These are phyloP conservation scores for Penicillium sp. DNA, from an alignment of 2,329 filamentous ascomycete species.

Conservation along the genomic window DNA sequence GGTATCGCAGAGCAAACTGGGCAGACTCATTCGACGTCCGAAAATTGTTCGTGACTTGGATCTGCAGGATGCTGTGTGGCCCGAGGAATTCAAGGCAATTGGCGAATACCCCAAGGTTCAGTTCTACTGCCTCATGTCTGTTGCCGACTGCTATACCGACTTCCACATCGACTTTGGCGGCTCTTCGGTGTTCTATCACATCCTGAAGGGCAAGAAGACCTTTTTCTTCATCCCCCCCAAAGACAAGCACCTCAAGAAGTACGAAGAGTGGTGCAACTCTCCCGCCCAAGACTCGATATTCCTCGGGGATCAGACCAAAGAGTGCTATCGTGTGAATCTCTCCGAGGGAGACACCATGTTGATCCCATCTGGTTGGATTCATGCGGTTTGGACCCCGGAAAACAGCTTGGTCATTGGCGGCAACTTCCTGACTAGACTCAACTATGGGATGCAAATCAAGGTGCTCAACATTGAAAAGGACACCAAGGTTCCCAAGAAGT, in stretches of 20 bases:
- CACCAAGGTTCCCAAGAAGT: conserved; percentile 62
- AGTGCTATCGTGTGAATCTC: conserved; percentile 64
- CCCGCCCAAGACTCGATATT: conserved; percentile 64
- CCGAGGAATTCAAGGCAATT: conserved; percentile 50
- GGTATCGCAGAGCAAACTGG: conserved; percentile 61
- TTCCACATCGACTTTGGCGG: conserved; percentile 71
- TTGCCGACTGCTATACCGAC: conserved; percentile 67
- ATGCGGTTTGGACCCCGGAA: conserved; percentile 67
- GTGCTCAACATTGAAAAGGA: conserved; percentile 64
- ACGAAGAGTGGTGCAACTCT: conserved; percentile 67
- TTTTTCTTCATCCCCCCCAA: conserved; percentile 70
- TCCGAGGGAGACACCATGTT: conserved; percentile 66
- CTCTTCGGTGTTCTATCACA: conserved; percentile 68
- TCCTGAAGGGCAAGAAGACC: conserved; percentile 64
- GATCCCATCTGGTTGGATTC: conserved; percentile 68
- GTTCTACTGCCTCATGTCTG: conserved; percentile 68
- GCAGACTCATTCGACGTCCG: conserved; percentile 59
- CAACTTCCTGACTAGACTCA: conserved; percentile 63
- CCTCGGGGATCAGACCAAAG: conserved; percentile 60
- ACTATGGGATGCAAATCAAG: conserved; percentile 64
- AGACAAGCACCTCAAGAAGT: conserved; percentile 64
- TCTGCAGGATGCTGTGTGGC: conserved; percentile 52
- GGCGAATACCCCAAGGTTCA: conserved; percentile 61
- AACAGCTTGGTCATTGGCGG: conserved; percentile 68
- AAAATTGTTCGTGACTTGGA: conserved; percentile 62